Percentiles rank a stretch among this genome's conserved stretches.
Conservation (phyloP, 1,284 basidiomycete species). For the Trametes polyzona region DNA sequence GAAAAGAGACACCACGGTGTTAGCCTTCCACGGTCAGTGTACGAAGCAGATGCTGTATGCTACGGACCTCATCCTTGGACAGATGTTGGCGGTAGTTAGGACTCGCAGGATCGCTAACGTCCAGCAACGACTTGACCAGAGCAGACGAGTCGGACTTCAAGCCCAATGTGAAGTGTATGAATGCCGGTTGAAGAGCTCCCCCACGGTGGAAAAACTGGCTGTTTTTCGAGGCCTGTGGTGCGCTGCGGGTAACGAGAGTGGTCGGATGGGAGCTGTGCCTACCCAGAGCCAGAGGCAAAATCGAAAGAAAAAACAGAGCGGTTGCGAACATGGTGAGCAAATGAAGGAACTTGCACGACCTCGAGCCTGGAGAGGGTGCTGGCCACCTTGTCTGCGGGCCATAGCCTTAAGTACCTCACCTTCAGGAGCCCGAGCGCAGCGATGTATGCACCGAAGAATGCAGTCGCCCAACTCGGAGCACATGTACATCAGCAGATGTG, state of each 20-base stretch:
- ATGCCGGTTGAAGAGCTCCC: no score
- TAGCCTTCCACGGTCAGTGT: not conserved
- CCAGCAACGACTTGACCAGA: no score
- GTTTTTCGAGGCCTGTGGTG: no score
- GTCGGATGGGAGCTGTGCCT: not conserved
- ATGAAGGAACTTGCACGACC: slow-evolving; percentile 10
- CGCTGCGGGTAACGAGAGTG: no score
- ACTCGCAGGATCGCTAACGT: slow-evolving; percentile 34
- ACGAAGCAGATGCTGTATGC: not conserved
- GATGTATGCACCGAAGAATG: not conserved
- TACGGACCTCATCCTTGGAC: slow-evolving; percentile 32
- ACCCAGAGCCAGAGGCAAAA: not conserved
- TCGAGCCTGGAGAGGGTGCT: slow-evolving; percentile 3
- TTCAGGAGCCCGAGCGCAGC: not conserved
- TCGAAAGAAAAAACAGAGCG: not conserved
- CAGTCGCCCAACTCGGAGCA: not conserved
- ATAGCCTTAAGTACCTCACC: not conserved
- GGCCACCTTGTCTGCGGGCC: not conserved
- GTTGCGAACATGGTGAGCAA: not conserved
- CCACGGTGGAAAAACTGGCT: no score
- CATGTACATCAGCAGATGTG: not conserved
- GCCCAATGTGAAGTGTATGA: no score
- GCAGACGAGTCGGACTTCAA: no score
- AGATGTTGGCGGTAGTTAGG: slow-evolving; percentile 34
- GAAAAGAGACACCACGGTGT: no score